Evolutionary conservation across 495 filamentous ascomycete genomes (phyloP).

Genomic region (Aspergillus leporis): DNA sequence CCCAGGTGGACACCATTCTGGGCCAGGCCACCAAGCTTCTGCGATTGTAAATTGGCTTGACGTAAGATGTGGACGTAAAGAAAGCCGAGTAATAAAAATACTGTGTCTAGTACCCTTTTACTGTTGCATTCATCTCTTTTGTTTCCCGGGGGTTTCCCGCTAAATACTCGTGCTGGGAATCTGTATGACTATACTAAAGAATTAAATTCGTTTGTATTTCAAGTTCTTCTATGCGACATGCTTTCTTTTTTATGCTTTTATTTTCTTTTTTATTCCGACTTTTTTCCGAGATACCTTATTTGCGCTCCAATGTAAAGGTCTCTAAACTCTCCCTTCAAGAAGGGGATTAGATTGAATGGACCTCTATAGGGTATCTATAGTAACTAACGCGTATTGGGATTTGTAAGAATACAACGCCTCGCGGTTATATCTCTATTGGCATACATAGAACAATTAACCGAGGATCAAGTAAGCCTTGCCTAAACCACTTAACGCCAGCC

Average conservation of each 20-base stretch:
- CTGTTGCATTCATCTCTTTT: constrained; percentile 9
- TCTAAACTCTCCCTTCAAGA: no score
- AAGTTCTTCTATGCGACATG: neutral
- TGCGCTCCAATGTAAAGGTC: no score
- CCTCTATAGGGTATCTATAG: no score
- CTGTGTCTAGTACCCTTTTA: constrained; percentile 37
- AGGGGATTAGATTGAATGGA: no score
- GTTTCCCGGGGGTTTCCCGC: constrained; percentile 13
- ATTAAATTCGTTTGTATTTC: constrained; percentile 19
- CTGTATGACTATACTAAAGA: constrained; percentile 42
- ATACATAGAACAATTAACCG: no score
- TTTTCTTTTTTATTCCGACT: no score
- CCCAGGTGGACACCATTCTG: constrained; percentile 79
- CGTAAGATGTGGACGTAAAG: constrained; percentile 18
- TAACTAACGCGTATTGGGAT: no score
- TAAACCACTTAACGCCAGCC: neutral
- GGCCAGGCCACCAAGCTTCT: constrained; percentile 81
- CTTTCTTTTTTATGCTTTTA: no score
- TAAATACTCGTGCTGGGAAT: constrained; percentile 26
- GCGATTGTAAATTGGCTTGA: constrained; percentile 56
- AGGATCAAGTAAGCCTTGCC: neutral
- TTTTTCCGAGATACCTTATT: no score
- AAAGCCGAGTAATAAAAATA: constrained; percentile 32
- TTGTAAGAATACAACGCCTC: no score
- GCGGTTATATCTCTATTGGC: no score